Evolutionary conservation across 768 basidiomycete species (phyloP).

Genomic region (Serendipita sp.): DNA sequence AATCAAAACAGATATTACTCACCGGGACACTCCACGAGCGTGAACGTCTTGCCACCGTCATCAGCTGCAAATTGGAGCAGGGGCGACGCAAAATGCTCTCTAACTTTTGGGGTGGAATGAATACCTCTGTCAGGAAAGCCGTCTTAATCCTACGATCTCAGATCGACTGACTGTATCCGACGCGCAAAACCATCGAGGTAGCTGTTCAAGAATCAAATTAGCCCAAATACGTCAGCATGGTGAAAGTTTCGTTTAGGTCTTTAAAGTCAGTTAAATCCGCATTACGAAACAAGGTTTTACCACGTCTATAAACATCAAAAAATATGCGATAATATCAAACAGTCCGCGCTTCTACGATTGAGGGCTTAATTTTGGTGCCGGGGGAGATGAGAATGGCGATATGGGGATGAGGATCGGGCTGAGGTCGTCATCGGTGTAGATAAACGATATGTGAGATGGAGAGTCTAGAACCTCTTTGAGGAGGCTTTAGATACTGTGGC

Average conservation of each 20-base stretch:
- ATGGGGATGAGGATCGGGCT: no score
- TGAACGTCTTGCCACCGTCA: constrained; percentile 59
- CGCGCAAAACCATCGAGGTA: not conserved
- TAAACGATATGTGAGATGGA: not conserved
- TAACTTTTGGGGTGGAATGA: constrained; percentile 30
- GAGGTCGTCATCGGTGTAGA: not conserved
- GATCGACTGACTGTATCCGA: not conserved
- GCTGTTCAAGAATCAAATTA: not conserved
- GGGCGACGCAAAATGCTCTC: constrained; percentile 86
- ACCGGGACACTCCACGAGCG: constrained; percentile 83
- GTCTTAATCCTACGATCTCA: not conserved
- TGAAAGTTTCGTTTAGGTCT: no score
- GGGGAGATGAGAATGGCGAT: no score
- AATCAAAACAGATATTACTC: constrained; percentile 15
- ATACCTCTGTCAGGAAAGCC: not conserved
- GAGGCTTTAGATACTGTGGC: no score
- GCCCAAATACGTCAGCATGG: no score
- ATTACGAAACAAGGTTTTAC: no score
- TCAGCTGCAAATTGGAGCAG: constrained; percentile 67
- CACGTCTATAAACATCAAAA: no score
- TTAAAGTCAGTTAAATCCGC: no score
- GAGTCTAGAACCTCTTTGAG: no score
- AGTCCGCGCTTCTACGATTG: no score
- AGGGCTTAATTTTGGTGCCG: no score
- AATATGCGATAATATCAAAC: no score